Percentiles rank a stretch among this genome's conserved stretches.
These are phyloP conservation scores for Penicillium canescens DNA, from an alignment of 495 filamentous ascomycete species.

Conservation along the genomic window DNA sequence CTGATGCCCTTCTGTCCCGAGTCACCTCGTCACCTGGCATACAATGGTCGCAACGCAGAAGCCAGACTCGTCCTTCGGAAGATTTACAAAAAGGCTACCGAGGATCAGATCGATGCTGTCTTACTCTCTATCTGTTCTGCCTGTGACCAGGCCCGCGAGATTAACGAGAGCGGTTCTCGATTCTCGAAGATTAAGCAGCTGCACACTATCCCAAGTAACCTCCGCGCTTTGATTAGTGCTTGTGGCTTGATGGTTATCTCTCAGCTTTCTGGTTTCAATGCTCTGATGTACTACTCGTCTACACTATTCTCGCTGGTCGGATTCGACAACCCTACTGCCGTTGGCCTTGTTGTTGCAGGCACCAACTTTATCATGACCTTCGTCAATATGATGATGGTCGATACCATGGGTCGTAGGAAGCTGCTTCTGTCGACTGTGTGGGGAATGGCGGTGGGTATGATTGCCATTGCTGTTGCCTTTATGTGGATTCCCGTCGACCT, in stretches of 20 bases:
- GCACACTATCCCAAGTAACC: conserved; percentile 36
- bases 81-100: conserved; percentile 38
- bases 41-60: conserved; percentile 38
- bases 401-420: conserved; percentile 43
- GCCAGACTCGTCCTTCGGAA: conserved; percentile 32
- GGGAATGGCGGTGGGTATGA: conserved; percentile 39
- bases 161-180: no score
- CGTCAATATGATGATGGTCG: conserved; percentile 47
- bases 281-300: conserved; percentile 49
- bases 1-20: conserved; percentile 50
- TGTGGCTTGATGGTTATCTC: conserved; percentile 20
- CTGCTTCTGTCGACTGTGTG: conserved; percentile 46
- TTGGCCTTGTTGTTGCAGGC: conserved; percentile 47
- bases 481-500: conserved; percentile 49
- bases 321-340: conserved; percentile 48
- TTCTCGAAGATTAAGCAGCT: conserved; percentile 45
- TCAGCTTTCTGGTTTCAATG: conserved; percentile 47
- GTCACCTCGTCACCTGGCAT: conserved; percentile 50
- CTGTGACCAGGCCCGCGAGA: no score
- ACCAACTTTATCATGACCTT: conserved; percentile 54
- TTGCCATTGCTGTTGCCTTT: conserved; percentile 48
- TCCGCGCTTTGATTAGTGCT: conserved; percentile 18
- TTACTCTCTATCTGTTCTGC: no score
- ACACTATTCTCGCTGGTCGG: conserved; percentile 54
- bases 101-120: conserved; percentile 30